Conservation (phyloP, 768 basidiomycete species). For the Paxillus ammoniavirescens region DNA sequence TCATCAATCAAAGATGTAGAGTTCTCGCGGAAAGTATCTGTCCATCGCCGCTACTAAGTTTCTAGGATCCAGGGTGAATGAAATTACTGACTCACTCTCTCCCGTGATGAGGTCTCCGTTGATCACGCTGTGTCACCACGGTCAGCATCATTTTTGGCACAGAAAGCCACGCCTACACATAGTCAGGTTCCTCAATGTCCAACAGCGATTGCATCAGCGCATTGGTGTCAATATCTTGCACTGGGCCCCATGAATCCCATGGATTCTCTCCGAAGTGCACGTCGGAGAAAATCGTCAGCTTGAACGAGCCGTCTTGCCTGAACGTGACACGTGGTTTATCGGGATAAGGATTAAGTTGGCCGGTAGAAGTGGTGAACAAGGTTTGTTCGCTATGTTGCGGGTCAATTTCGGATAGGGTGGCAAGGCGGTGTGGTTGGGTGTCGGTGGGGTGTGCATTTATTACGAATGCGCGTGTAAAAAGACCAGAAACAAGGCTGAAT, state of each 20-base stretch:
- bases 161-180: slow-evolving; percentile 48
- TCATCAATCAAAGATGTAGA: slow-evolving; percentile 64
- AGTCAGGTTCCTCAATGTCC: slow-evolving; percentile 61
- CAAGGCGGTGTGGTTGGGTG: neutral
- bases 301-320: slow-evolving; percentile 59
- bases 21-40: slow-evolving; percentile 68
- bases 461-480: no score
- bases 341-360: slow-evolving; percentile 40
- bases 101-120: slow-evolving; percentile 78
- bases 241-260: slow-evolving; percentile 64
- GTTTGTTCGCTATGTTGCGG: no score
- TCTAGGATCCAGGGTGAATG: neutral
- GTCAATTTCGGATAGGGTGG: no score
- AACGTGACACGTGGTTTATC: slow-evolving; percentile 54
- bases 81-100: slow-evolving; percentile 44
- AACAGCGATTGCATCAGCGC: slow-evolving; percentile 57
- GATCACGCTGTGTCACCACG: slow-evolving; percentile 45
- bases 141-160: neutral
- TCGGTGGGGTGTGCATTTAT: neutral
- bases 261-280: slow-evolving; percentile 77
- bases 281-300: slow-evolving; percentile 72
- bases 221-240: slow-evolving; percentile 64
- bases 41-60: neutral
- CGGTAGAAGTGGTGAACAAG: no score
- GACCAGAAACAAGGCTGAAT: neutral